phyloP scores from a whole-genome alignment of 768 basidiomycete species.

The Amanita pallidorosea region DNA sequence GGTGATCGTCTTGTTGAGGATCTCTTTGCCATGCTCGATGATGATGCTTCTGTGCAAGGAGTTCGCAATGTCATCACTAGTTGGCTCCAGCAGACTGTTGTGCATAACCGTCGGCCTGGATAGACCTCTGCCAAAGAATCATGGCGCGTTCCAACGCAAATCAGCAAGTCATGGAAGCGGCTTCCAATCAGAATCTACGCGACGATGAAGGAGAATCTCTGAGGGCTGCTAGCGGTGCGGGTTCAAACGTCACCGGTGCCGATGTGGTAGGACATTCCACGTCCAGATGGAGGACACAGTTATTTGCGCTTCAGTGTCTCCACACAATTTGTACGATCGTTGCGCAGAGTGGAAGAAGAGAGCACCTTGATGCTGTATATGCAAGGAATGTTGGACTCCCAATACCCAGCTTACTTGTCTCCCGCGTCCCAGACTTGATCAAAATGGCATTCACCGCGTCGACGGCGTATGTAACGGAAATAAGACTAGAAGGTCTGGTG shows the following conservation, averaged over 20 bases:
- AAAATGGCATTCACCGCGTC: constrained; percentile 98
- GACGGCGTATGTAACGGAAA: constrained; percentile 93
- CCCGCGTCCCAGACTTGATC: constrained; percentile 86
- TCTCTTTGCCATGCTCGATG: constrained; percentile 90
- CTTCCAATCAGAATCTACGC: constrained; percentile 38
- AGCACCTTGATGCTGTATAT: constrained; percentile 74
- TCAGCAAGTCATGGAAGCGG: constrained; percentile 60
- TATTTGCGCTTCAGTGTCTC: constrained; percentile 88
- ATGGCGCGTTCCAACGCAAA: constrained; percentile 90
- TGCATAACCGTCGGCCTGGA: constrained; percentile 93
- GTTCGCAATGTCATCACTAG: constrained; percentile 87
- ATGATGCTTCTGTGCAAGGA: constrained; percentile 88
- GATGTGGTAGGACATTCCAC: constrained; percentile 28
- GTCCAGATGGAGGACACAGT: constrained; percentile 92
- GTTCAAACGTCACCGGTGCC: not conserved
- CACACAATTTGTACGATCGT: constrained; percentile 85
- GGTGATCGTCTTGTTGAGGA: constrained; percentile 93
- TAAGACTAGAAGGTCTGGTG: constrained; percentile 81
- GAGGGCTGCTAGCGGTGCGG: constrained; percentile 11
- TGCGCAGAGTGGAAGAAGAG: constrained; percentile 56
- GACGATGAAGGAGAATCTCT: constrained; percentile 96
- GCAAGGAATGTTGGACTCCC: constrained; percentile 54
- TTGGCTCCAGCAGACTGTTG: constrained; percentile 92
- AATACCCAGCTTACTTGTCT: constrained; percentile 54
- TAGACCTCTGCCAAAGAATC: constrained; percentile 93